Evolutionary conservation across 2,329 filamentous ascomycete genomes (phyloP), one percentile per base, ranked within the genome.

Genomic region (Monilinia polystroma): DNA sequence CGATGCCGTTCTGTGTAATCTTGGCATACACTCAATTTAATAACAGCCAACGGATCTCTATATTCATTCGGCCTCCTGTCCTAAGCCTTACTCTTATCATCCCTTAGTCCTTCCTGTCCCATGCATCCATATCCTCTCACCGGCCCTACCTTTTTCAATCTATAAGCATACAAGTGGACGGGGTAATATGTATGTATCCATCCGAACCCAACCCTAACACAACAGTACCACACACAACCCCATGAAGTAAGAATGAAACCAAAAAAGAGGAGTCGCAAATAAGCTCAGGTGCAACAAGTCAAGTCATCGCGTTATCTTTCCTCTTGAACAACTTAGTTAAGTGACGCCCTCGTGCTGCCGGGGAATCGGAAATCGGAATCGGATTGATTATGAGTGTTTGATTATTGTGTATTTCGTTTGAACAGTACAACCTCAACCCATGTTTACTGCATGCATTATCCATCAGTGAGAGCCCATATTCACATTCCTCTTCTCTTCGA

Each of bases 341-440:
- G 45, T 47, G 7, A 20, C 23, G 29, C 6, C 4, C 35, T 60
- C 8, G 58, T 60, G 29, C 29, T 11, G 29, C 58, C 58, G 58
- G 45, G 45, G 58, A 60, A 38, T 49, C 45, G 58, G 58, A 38
- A 35, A 23, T 51, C 45, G 58, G 58, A 23, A 38, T 60, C 58
- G 45, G 45, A 16, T 26, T 38, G 20, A 23, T 51, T 51, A 38
- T 51, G 4, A n/a, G 43, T 11, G 29, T 35, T 59, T 20, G 11
- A 47, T 59, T 43, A 59, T 45, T 29, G 29, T 3, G 29, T 29
- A 29, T 29, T 3, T 29, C 1, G 29, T 3, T 29, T 6, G 32
- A 35, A 18, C 8, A 18, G 41, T 38, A 16, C 26, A 10, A 11
- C 29, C 23, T 55, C 53, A 38, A 35, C 29, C 53, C n/a, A n/a